These are phyloP conservation scores for Gautieria morchelliformis DNA, from an alignment of 768 basidiomycete genomes.

Conservation along the genomic window DNA sequence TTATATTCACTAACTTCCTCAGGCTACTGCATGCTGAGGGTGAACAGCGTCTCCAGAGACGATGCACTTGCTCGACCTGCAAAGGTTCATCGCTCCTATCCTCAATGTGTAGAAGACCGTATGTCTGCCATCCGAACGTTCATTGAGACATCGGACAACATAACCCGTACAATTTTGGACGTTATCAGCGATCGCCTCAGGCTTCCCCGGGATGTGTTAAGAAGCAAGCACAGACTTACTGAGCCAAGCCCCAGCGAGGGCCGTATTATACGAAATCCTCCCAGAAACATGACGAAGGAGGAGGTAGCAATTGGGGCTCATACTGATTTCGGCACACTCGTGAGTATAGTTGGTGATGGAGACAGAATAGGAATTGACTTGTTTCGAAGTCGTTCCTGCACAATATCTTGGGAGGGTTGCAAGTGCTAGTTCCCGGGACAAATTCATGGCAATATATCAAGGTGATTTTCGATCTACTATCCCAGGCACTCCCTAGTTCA, in stretches of 20 bases:
- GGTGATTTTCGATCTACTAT: slow-evolving; percentile 21
- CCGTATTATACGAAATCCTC: slow-evolving; percentile 25
- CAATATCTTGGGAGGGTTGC: slow-evolving; percentile 60
- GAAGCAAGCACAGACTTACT: slow-evolving; percentile 18
- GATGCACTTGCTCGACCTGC: slow-evolving; percentile 27
- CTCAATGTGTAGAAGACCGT: slow-evolving; percentile 19
- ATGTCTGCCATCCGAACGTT: slow-evolving; percentile 23
- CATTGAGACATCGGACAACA: slow-evolving; percentile 19
- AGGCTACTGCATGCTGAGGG: background rate
- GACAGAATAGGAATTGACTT: background rate
- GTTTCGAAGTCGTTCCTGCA: slow-evolving; percentile 49
- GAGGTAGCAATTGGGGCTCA: slow-evolving; percentile 25
- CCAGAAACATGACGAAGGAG: slow-evolving; percentile 15
- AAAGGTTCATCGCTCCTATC: slow-evolving; percentile 24
- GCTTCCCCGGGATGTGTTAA: slow-evolving; percentile 22
- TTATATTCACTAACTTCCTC: background rate
- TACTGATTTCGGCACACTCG: slow-evolving; percentile 29
- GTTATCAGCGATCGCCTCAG: slow-evolving; percentile 24
- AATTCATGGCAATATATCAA: slow-evolving; percentile 62
- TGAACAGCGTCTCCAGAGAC: slow-evolving; percentile 18
- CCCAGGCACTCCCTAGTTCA: background rate
- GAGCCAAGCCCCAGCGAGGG: slow-evolving; percentile 24
- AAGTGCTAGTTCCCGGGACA: slow-evolving; percentile 52
- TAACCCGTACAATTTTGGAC: slow-evolving; percentile 21
- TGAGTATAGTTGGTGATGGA: background rate